These are phyloP conservation scores for Cladophialophora yegresii DNA, from an alignment of 2,329 filamentous ascomycete genomes.

Conservation along the genomic window DNA sequence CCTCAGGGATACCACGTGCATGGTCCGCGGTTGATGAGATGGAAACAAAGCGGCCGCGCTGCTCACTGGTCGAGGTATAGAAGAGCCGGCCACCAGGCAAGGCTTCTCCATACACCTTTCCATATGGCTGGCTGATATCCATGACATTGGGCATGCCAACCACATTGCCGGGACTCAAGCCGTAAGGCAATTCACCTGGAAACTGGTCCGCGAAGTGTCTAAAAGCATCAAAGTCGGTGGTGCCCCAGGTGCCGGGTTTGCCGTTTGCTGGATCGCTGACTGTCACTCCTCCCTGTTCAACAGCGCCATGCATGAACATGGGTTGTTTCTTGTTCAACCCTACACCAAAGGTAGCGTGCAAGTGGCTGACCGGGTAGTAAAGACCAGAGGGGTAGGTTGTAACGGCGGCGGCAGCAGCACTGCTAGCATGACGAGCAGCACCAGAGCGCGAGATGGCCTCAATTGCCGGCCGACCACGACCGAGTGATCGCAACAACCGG, in stretches of 20 bases:
- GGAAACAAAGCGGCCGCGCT: constrained; percentile 72
- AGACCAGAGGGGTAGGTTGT: constrained; percentile 85
- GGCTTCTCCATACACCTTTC: constrained; percentile 81
- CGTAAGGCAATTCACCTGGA: constrained; percentile 72
- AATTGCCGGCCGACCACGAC: constrained; percentile 71
- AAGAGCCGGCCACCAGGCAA: constrained; percentile 80
- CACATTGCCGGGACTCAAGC: constrained; percentile 72
- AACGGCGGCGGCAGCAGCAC: constrained; percentile 70
- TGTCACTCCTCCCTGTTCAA: constrained; percentile 75
- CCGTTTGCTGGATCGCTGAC: constrained; percentile 74
- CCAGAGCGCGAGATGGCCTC: constrained; percentile 58
- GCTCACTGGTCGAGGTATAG: constrained; percentile 72
- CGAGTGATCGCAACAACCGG: constrained; percentile 75
- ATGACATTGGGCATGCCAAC: constrained; percentile 81
- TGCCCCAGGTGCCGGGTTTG: constrained; percentile 80
- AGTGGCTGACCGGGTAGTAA: constrained; percentile 72
- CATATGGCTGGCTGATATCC: constrained; percentile 85
- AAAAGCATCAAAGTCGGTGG: constrained; percentile 72
- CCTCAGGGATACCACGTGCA: constrained; percentile 69
- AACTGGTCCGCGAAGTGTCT: constrained; percentile 77
- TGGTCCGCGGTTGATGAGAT: constrained; percentile 62
- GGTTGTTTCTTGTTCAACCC: constrained; percentile 70
- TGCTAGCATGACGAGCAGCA: constrained; percentile 55
- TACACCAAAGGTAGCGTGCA: constrained; percentile 75
- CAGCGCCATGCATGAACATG: constrained; percentile 78